These are phyloP conservation scores for Candolleomyces efflorescens DNA, from an alignment of 768 basidiomycete species.

Conservation along the genomic window DNA sequence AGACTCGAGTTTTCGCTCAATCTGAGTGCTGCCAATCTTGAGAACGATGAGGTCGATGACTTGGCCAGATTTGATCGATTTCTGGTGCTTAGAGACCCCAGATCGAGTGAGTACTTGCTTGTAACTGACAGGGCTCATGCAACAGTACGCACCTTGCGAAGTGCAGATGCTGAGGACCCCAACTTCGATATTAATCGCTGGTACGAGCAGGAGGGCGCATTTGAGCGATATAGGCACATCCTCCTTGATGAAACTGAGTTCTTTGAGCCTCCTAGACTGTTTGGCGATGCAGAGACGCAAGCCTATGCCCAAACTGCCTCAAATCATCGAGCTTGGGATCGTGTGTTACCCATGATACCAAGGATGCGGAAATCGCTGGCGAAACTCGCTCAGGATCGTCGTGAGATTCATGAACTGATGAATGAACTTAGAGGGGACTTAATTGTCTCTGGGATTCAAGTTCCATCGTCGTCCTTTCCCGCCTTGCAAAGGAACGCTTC, in stretches of 20 bases:
- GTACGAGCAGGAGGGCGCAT: not conserved
- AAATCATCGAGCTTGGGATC: not conserved
- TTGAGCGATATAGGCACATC: not conserved
- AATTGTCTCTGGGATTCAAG: constrained; percentile 13
- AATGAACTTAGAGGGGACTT: constrained; percentile 24
- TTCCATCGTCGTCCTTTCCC: not conserved
- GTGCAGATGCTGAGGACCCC: not conserved
- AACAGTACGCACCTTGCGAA: too few relatives aligned
- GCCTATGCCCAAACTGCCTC: not conserved
- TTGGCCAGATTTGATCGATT: too few relatives aligned
- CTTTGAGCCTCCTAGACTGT: not conserved
- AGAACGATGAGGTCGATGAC: too few relatives aligned
- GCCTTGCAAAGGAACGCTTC: not conserved
- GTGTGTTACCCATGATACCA: too few relatives aligned
- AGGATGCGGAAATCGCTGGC: too few relatives aligned
- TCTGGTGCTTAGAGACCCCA: too few relatives aligned
- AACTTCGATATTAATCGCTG: not conserved
- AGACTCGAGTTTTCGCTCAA: too few relatives aligned
- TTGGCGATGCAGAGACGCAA: not conserved
- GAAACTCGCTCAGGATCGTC: too few relatives aligned
- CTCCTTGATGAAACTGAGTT: not conserved
- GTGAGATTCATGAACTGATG: too few relatives aligned
- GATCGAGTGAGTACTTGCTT: too few relatives aligned
- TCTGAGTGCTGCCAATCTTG: too few relatives aligned
- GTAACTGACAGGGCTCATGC: too few relatives aligned